Evolutionary conservation across 2,329 filamentous ascomycete genomes (phyloP), one percentile per base, ranked within the genome.

Genomic region (Alternaria metachromatica): DNA sequence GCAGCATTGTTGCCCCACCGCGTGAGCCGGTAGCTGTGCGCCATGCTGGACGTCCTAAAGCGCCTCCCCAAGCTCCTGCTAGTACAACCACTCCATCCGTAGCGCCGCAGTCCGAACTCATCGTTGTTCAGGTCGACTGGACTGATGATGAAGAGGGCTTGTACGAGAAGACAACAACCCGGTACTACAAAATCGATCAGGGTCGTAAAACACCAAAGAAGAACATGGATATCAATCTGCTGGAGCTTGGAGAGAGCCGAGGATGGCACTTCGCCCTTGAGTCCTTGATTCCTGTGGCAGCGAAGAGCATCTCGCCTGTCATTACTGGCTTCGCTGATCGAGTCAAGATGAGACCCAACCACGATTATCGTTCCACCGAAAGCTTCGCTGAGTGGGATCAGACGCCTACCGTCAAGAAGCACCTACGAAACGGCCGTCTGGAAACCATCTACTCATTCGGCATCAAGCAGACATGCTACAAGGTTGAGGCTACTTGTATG

Each of bases 361-460:
- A 72, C 46, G 56, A 68, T n/a, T 12, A 54, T 10, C 23, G 43
- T 8, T 72, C 70, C 3, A 54, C 44, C 2, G 61, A 70, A 18
- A 53, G n/a, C 25, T 78, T 77, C 51, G 67, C 66, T 2, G 10
- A 60, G 8, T 76, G 71, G 71, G 63, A 67, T 9, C 10, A n/a
- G 2, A 69, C 62, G 13, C 66, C 68, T 9, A 71, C 67, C 13
- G 21, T 73, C 25, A 66, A 66, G 43, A 53, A 43, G 5, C 25
- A 64, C 15, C 49, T 78, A 3, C 9, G 56, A 3, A 62, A 26
- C 20, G 60, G 65, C 18, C 69, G 73, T 2, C 49, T 76, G 13
- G 73, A 78, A 25, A 73, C 68, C n/a, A 58, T 76, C 2, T 78
- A 77, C 57, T 72, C 72, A 1, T 78, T 78, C 45, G 72, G 72